phyloP scores from a whole-genome alignment of 257 asterid genomes.

The Solanum sitiens region DNA sequence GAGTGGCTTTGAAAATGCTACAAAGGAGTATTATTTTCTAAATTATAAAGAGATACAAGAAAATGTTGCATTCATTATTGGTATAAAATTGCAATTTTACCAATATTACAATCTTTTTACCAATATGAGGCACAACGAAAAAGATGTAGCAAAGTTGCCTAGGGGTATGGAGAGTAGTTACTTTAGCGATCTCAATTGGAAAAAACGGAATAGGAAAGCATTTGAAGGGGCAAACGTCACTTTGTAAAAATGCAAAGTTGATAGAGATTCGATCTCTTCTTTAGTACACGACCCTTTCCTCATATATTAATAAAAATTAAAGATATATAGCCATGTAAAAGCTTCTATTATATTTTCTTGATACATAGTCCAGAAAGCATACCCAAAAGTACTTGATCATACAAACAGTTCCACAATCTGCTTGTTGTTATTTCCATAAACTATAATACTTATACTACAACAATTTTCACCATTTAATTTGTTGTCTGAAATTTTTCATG shows the following conservation, averaged over 20 bases:
- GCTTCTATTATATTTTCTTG: not conserved
- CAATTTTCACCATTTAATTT: not conserved
- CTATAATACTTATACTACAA: not conserved
- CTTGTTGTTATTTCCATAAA: not conserved
- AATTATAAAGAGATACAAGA: too few species aligned
- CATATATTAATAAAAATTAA: too few species aligned
- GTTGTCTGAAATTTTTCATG: conserved; percentile 19
- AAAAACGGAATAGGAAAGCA: not conserved
- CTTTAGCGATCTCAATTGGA: not conserved
- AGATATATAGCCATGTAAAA: too few species aligned
- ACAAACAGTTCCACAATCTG: not conserved
- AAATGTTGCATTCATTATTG: too few species aligned
- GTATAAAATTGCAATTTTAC: too few species aligned
- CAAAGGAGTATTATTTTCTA: not conserved
- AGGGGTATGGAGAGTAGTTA: not conserved
- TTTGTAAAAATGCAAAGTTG: not conserved
- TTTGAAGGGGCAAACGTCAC: not conserved
- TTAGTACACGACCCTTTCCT: too few species aligned
- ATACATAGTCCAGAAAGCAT: not conserved
- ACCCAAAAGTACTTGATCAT: not conserved
- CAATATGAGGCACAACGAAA: too few species aligned
- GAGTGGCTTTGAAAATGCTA: conserved; percentile 34
- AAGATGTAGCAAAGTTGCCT: too few species aligned
- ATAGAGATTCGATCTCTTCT: too few species aligned
- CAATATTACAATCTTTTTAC: too few species aligned